phyloP scores from a whole-genome alignment of 768 basidiomycete genomes.

The Fomitopsis serialis region DNA sequence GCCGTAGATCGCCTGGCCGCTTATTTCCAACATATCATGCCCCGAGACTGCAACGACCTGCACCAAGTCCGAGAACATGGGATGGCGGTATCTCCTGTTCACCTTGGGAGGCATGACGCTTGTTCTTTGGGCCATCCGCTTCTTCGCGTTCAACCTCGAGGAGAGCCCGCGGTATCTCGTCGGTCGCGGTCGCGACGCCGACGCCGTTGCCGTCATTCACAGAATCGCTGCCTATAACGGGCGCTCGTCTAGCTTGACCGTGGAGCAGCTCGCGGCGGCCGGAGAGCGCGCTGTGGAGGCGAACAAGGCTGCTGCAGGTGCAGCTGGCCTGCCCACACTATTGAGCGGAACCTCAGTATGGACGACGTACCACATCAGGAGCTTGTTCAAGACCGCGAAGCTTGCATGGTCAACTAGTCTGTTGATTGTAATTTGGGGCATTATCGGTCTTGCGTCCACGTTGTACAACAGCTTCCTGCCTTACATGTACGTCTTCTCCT shows the following conservation, averaged over 20 bases:
- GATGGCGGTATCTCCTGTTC: constrained; percentile 58
- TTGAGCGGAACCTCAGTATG: constrained; percentile 39
- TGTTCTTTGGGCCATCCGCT: constrained; percentile 45
- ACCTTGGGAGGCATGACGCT: constrained; percentile 48
- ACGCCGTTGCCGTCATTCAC: constrained; percentile 44
- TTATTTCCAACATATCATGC: constrained; percentile 53
- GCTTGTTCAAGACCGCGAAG: constrained; percentile 57
- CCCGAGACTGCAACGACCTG: constrained; percentile 27
- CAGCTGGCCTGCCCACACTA: constrained; percentile 6
- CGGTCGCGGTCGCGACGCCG: constrained; percentile 45
- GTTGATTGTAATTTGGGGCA: constrained; percentile 43
- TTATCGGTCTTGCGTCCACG: constrained; percentile 31
- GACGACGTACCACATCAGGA: constrained; percentile 41
- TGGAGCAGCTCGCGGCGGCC: constrained; percentile 38
- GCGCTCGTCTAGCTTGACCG: constrained; percentile 32
- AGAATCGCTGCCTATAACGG: constrained; percentile 48
- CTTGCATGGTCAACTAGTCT: constrained; percentile 63
- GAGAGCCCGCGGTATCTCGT: constrained; percentile 58
- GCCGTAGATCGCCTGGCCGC: constrained; percentile 50
- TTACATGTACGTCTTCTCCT: constrained; percentile 21
- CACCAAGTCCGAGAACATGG: constrained; percentile 47
- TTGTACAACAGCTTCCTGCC: constrained; percentile 34
- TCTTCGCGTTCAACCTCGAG: constrained; percentile 46
- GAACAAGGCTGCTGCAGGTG: constrained; percentile 6
- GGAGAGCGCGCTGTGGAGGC: constrained; percentile 19